Conservation (phyloP, 768 basidiomycete genomes). For the Leccinellum luteum region DNA sequence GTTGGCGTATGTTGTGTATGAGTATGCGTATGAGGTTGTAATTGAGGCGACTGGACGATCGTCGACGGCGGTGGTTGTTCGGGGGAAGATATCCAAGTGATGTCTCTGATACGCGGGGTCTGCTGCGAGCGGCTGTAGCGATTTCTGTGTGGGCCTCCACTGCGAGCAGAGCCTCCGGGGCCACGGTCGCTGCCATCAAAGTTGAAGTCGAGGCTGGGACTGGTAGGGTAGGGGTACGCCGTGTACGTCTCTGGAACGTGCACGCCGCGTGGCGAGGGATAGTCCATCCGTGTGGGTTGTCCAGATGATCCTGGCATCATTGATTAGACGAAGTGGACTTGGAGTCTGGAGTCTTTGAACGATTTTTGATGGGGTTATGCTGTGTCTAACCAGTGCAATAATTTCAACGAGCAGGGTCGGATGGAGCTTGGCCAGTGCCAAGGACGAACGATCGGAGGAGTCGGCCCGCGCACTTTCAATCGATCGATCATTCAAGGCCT, state of each 20-base stretch:
- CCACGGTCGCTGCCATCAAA: constrained; percentile 8
- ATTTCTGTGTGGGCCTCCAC: constrained; percentile 9
- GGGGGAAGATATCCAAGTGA: constrained; percentile 22
- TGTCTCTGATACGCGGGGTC: constrained; percentile 22
- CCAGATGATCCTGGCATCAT: neutral
- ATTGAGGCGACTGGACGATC: neutral
- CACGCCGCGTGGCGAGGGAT: constrained; percentile 22
- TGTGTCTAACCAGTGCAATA: no score
- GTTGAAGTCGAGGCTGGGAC: constrained; percentile 1
- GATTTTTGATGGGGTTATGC: neutral
- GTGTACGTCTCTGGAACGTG: constrained; percentile 19
- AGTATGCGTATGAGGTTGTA: neutral
- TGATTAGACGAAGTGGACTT: neutral
- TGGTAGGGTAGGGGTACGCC: neutral
- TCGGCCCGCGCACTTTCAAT: no score
- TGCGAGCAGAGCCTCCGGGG: constrained; percentile 1
- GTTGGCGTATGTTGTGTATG: neutral
- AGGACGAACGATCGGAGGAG: no score
- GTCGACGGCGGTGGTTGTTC: constrained; percentile 15
- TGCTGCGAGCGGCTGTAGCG: constrained; percentile 23
- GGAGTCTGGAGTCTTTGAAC: neutral
- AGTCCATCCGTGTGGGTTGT: constrained; percentile 7
- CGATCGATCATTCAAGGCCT: no score
- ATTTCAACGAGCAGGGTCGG: no score
- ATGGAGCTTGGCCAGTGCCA: no score